A percentile compares a stretch with the other conserved stretches of the same genome.
Evolutionary conservation across 441 rosid species (phyloP).

Genomic region (Viola pubescens): DNA sequence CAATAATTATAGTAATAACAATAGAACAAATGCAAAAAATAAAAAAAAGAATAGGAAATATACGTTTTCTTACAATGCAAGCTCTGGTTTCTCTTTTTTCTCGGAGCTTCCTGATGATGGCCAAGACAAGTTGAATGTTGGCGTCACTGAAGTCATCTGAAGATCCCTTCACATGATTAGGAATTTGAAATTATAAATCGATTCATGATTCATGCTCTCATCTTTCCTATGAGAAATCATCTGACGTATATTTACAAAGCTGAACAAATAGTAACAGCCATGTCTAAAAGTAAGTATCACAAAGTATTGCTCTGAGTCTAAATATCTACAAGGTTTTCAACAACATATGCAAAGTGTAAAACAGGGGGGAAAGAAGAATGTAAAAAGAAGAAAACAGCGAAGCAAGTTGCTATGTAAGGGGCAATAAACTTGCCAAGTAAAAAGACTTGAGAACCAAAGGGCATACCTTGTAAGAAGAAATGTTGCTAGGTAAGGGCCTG

Average conservation of each 20-base stretch:
- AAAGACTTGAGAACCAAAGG: slow-evolving; percentile 13
- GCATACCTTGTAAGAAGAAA: slow-evolving; percentile 87
- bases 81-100: slow-evolving; percentile 62
- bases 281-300: not conserved
- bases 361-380: not conserved
- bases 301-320: no score
- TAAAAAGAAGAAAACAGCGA: not conserved
- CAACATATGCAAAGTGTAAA: no score
- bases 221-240: slow-evolving; percentile 9
- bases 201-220: not conserved
- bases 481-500: slow-evolving; percentile 83
- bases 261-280: not conserved
- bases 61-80: slow-evolving; percentile 54
- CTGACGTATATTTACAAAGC: not conserved
- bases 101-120: slow-evolving; percentile 69
- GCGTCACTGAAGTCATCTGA: slow-evolving; percentile 94
- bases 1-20: not conserved
- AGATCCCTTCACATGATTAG: slow-evolving; percentile 72
- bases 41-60: slow-evolving; percentile 2
- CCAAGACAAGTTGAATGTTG: slow-evolving; percentile 78
- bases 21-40: not conserved
- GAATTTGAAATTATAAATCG: slow-evolving; percentile 27
- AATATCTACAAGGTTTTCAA: no score
- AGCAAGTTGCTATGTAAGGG: not conserved
- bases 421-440: not conserved